phyloP scores from a whole-genome alignment of 352 stramenopile species.

The Globisporangium cylindrosporum region DNA sequence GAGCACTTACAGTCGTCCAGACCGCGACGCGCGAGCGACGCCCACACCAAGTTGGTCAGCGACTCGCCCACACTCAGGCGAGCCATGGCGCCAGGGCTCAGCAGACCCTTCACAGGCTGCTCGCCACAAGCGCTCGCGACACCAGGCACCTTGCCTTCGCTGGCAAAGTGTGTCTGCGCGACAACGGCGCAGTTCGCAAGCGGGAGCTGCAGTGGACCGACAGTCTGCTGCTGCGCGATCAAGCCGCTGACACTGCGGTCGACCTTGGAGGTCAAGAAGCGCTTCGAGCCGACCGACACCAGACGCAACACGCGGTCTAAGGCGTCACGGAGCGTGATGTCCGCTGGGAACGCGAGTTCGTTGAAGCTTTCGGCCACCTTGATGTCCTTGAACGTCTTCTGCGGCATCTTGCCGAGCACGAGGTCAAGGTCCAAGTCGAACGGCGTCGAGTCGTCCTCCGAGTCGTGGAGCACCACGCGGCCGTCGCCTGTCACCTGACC shows the following conservation, averaged over 20 bases:
- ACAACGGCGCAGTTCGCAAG: constrained; percentile 97
- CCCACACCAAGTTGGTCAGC: constrained; percentile 99
- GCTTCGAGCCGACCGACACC: constrained; percentile 97
- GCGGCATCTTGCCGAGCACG: constrained; percentile 98
- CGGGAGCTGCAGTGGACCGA: constrained; percentile 96
- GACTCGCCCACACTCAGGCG: constrained; percentile 96
- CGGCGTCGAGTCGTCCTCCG: constrained; percentile 90
- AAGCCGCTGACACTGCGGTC: constrained; percentile 98
- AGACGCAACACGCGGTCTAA: constrained; percentile 95
- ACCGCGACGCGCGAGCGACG: constrained; percentile 82
- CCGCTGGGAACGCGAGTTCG: constrained; percentile 79
- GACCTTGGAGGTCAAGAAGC: constrained; percentile 96
- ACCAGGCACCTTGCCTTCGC: constrained; percentile 86
- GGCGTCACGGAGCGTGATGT: constrained; percentile 87
- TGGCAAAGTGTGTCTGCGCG: constrained; percentile 94
- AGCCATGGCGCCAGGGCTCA: constrained; percentile 95
- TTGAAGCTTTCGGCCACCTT: constrained; percentile 54
- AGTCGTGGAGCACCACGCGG: constrained; percentile 96
- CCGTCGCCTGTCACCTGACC: constrained; percentile 95
- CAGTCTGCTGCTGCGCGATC: constrained; percentile 98
- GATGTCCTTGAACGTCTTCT: constrained; percentile 97
- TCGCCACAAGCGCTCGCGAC: constrained; percentile 97
- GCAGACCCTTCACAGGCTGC: constrained; percentile 96
- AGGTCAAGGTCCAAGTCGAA: constrained; percentile 97
- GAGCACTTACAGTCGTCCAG: constrained; percentile 98